Evolutionary conservation across 2,329 filamentous ascomycete genomes (phyloP), one percentile per base, ranked within the genome.

Genomic region (Zymoseptoria crescenta): DNA sequence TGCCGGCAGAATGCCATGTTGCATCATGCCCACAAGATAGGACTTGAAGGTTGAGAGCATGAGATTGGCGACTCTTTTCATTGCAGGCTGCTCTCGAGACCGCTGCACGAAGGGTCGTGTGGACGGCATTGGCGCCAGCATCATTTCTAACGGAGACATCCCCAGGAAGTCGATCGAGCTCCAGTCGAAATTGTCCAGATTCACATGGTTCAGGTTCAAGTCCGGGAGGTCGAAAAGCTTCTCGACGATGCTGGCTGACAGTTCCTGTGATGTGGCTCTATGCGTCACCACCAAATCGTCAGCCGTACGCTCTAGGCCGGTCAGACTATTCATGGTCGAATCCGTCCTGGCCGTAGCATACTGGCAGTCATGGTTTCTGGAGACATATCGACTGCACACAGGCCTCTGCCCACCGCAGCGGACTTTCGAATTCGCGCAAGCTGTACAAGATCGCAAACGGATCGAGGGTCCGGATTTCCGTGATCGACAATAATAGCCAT

Each of bases 401-500:
- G 75, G 75, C 52, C 63, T 66, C 52, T 56, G 66, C 21, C 71
- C 72, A 66, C 77, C 74, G 61, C 75, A 77, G 28, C 73, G 72
- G 13, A 67, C 64, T 65, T 77, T 77, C 2, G 60, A 62, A 65
- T 60, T 72, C 3, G 69, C 73, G 64, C 76, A 77, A 41, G 68
- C 64, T 19, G 72, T 56, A 64, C 75, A 77, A 52, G 75, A 75
- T 41, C 63, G 35, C 35, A 16, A 41, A 41, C 35, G 9, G 16
- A 1, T 16, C 10, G 35, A 41, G 4, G 13, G 10, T 16, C 9
- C 35, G 10, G 13, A 10, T 10, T 41, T 71, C 61, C 74, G 68
- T 65, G 75, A 75, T 20, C 75, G 74, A 63, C 76, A 78, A 49
- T 78, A 77, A 61, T 77, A 78, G 51, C 73, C 72, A 69, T 78